These are phyloP conservation scores for Rhododendron molle DNA, from an alignment of 148 eudicot species.

Conservation along the genomic window DNA sequence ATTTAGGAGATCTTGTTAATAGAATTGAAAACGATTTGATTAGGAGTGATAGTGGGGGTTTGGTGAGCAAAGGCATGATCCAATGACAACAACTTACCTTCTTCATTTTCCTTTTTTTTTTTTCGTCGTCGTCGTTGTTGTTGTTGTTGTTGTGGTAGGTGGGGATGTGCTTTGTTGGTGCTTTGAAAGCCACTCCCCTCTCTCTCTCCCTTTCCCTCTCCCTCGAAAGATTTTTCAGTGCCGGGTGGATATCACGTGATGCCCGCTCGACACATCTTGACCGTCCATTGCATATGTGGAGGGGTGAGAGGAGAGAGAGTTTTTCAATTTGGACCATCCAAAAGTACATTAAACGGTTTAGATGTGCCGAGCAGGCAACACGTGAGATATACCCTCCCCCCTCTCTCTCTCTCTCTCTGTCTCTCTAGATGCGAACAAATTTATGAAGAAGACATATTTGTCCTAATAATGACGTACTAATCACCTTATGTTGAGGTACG, in stretches of 20 bases:
- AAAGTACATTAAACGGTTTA: too few species aligned
- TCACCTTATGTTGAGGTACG: neutral
- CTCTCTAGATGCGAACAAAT: neutral
- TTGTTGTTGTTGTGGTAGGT: slow-evolving; percentile 4
- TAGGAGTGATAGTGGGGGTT: neutral
- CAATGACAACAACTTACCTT: neutral
- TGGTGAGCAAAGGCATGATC: slow-evolving; percentile 12
- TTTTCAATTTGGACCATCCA: too few species aligned
- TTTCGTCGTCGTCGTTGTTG: too few species aligned
- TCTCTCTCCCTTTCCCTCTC: neutral
- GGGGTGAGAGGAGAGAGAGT: too few species aligned
- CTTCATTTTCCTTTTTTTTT: too few species aligned
- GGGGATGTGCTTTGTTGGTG: slow-evolving; percentile 7
- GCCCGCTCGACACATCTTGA: accelerated
- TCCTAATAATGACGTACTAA: neutral
- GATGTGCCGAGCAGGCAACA: accelerated
- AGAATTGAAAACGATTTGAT: neutral
- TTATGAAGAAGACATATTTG: neutral
- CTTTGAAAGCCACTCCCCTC: neutral
- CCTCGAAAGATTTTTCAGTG: too few species aligned
- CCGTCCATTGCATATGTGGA: too few species aligned
- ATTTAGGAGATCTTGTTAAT: neutral
- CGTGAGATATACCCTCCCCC: too few species aligned
- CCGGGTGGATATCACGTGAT: too few species aligned
- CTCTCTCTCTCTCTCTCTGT: too few species aligned